Conservation (phyloP, 768 basidiomycete genomes). For the Boletus barrowsii region DNA sequence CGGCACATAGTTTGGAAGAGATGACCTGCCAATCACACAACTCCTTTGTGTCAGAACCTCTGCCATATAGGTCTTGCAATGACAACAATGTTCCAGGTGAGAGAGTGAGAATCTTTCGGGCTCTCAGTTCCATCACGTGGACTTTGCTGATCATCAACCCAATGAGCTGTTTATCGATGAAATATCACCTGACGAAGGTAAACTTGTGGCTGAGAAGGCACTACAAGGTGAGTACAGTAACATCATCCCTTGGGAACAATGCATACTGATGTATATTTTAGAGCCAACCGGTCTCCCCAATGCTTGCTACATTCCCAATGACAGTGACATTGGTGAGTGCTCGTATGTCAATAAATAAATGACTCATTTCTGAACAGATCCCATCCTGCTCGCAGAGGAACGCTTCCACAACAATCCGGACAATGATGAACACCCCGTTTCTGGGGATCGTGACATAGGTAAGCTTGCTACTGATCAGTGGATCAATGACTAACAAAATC, state of each 20-base stretch:
- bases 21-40: background rate
- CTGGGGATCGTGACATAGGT: no score
- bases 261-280: background rate
- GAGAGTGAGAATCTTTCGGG: background rate
- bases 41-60: background rate
- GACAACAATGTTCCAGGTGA: background rate
- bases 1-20: background rate
- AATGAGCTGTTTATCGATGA: background rate
- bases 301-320: background rate
- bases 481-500: background rate
- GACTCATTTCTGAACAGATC: background rate
- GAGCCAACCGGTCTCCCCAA: background rate
- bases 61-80: background rate
- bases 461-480: no score
- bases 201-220: background rate
- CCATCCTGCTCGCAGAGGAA: background rate
- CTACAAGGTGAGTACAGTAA: background rate
- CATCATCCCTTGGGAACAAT: no score
- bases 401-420: background rate
- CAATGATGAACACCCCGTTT: background rate
- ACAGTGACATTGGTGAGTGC: background rate
- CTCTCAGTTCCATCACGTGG: background rate
- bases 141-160: background rate
- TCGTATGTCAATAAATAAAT: background rate
- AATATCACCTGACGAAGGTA: background rate